Evolutionary conservation across 2,329 filamentous ascomycete genomes (phyloP).

Genomic region (Penicillium sp.): DNA sequence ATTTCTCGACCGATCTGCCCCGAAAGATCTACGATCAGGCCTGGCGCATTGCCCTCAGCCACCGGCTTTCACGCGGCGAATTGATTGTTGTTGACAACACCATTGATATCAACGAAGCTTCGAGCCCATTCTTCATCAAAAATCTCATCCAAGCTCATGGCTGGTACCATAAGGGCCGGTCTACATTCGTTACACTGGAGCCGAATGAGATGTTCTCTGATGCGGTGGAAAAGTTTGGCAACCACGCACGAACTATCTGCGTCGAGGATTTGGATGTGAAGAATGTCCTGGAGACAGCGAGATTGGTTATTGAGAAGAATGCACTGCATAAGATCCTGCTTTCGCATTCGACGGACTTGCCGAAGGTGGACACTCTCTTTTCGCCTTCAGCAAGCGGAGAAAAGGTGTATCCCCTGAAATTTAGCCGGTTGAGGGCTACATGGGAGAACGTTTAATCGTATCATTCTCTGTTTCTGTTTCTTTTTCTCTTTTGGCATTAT

Average conservation of each 20-base stretch:
- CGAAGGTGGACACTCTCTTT: constrained; percentile 11
- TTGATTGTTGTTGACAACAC: constrained; percentile 81
- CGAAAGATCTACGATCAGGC: constrained; percentile 92
- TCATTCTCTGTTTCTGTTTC: neutral
- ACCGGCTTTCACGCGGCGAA: constrained; percentile 84
- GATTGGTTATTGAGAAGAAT: constrained; percentile 79
- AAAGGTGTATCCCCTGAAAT: neutral
- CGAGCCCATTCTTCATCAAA: constrained; percentile 57
- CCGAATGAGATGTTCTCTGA: constrained; percentile 62
- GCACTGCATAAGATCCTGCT: constrained; percentile 74
- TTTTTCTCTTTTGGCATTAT: constrained; percentile 2
- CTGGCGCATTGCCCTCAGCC: constrained; percentile 89
- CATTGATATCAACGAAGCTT: constrained; percentile 58
- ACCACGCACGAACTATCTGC: constrained; percentile 67
- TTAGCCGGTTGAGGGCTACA: neutral
- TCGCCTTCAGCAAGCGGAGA: constrained; percentile 4
- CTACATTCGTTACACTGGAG: constrained; percentile 68
- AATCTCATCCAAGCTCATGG: constrained; percentile 68
- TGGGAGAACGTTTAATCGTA: neutral
- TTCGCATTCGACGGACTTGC: constrained; percentile 55
- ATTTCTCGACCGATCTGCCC: constrained; percentile 81
- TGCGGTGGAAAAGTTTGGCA: constrained; percentile 61
- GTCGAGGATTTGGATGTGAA: constrained; percentile 90
- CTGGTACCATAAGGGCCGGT: constrained; percentile 69
- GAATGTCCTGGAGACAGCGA: constrained; percentile 79